Percentiles rank a stretch among this genome's conserved stretches.
These are phyloP conservation scores for Phytophthora sansomeana DNA, from an alignment of 352 stramenopile genomes.

Conservation along the genomic window DNA sequence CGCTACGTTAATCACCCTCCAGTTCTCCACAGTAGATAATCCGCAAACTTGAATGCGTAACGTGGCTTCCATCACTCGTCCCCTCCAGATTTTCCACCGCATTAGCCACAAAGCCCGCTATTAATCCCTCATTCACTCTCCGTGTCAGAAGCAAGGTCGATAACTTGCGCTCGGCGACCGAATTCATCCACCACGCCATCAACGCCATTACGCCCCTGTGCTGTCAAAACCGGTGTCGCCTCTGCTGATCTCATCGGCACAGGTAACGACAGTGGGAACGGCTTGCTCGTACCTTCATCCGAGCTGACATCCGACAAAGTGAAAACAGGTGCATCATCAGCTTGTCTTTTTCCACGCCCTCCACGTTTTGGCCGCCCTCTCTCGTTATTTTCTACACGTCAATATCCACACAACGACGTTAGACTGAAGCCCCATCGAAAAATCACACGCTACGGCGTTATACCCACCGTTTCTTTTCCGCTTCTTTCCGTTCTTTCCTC, in stretches of 20 bases:
- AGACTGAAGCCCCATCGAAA: constrained; percentile 8
- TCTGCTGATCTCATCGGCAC: constrained; percentile 20
- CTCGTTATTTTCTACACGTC: constrained; percentile 26
- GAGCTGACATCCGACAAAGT: constrained; percentile 52
- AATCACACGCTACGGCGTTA: not conserved
- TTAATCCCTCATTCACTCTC: constrained; percentile 47
- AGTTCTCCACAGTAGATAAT: constrained; percentile 8
- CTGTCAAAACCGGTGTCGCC: constrained; percentile 22
- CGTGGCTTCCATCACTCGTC: not conserved
- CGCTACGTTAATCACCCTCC: constrained; percentile 47
- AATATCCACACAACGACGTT: constrained; percentile 5
- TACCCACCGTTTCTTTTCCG: constrained; percentile 46
- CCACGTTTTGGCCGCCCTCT: constrained; percentile 25
- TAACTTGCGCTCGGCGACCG: constrained; percentile 35
- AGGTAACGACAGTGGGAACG: constrained; percentile 37
- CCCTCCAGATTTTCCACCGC: constrained; percentile 1
- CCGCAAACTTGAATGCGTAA: constrained; percentile 1
- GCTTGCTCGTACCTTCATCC: constrained; percentile 40
- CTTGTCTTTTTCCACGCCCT: constrained; percentile 15
- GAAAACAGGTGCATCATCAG: constrained; percentile 25
- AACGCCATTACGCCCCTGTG: constrained; percentile 13
- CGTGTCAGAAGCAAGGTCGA: constrained; percentile 61
- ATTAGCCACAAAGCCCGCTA: not conserved
- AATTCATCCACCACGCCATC: constrained; percentile 25
- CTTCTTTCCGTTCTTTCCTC: constrained; percentile 32